A percentile compares a stretch with the other conserved stretches of the same genome.
Conservation (phyloP, 2,329 filamentous ascomycete genomes). For the Colletotrichum euphorbiae region DNA sequence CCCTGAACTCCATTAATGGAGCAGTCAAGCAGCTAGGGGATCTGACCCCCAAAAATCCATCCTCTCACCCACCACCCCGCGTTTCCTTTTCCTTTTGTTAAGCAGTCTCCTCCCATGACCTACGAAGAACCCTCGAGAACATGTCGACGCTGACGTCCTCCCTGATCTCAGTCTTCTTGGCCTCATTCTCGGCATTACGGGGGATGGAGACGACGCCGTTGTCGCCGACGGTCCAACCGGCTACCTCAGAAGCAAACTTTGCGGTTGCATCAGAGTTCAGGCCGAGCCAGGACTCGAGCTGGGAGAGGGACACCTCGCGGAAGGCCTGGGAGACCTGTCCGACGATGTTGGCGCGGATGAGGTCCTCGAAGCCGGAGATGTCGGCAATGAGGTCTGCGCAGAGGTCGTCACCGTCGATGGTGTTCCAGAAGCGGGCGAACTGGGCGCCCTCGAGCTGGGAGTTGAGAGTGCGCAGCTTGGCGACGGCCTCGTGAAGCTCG, state of each 20-base stretch:
- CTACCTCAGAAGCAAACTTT: conserved; percentile 87
- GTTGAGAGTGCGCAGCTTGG: conserved; percentile 87
- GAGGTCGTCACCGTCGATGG: conserved; percentile 91
- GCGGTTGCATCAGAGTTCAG: conserved; percentile 74
- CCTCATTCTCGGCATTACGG: conserved; percentile 96
- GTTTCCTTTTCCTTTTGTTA: conserved; percentile 49
- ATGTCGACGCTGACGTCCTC: conserved; percentile 95
- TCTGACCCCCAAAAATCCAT: conserved; percentile 17
- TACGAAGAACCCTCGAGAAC: conserved; percentile 82
- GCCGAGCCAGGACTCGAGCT: conserved; percentile 82
- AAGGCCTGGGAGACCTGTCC: conserved; percentile 85
- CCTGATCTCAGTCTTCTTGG: conserved; percentile 92
- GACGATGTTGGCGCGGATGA: conserved; percentile 90
- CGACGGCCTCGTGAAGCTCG: conserved; percentile 89
- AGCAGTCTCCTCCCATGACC: conserved; percentile 86
- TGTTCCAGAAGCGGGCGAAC: conserved; percentile 93
- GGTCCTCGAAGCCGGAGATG: conserved; percentile 93
- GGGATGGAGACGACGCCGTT: conserved; percentile 79
- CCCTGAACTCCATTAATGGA: conserved; percentile 39
- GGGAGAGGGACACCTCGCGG: conserved; percentile 75
- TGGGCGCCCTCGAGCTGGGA: conserved; percentile 89
- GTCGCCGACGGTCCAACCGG: conserved; percentile 84
- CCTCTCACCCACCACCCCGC: conserved; percentile 11
- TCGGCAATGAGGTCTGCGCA: conserved; percentile 97
- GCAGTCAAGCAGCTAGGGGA: conserved; percentile 30